Evolutionary conservation across 2,329 filamentous ascomycete genomes (phyloP), one percentile per base, ranked within the genome.

Genomic region (Monosporascus sp.): DNA sequence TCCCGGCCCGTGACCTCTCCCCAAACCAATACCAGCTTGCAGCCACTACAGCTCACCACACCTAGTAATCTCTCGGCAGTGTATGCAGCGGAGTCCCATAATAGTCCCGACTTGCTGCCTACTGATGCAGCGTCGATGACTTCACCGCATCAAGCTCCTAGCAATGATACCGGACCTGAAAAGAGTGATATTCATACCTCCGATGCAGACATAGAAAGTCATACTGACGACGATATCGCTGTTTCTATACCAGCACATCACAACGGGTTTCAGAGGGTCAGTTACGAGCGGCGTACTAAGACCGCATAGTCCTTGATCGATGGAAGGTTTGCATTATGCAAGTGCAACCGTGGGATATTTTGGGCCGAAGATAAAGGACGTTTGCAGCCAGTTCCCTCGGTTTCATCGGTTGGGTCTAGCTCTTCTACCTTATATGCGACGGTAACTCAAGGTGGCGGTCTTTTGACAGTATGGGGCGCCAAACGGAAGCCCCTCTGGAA

Each of bases 1-100:
- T 70, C 70, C 3, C 68, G 65, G 17, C 69, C 70, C 3, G 52
- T 68, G 3, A 68, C 61, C 22, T 55, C 59, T 7, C 39, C 43
- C 2, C 39, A 55, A 45, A 31, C 20, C 41, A 31, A 25, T 47
- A 18, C 52, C 53, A 17, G 48, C 50, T 6, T 20, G 17, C 17
- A n/a, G 15, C 37, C 15, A n/a, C 18, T 18, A 3, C 15, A 5
- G 17, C 38, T 41, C 17, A 17, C 38, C 6, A 18, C 18, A 17
- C 38, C 38, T 20, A 49, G 37, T 25, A 47, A 37, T 11, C 54
- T 58, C 24, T 55, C 55, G 14, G 47, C 54, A 3, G 46, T 47
- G n/a, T 38, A 43, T 17, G 52, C 48, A 6, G 8, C 50, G 17
- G 44, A 53, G 18, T 31, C n/a, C 38, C 50, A 57, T 6, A 55